Percentiles rank a stretch among this genome's conserved stretches.
These are phyloP conservation scores for Silene noctiflora DNA, from an alignment of 179 eudicot species.

Conservation along the genomic window DNA sequence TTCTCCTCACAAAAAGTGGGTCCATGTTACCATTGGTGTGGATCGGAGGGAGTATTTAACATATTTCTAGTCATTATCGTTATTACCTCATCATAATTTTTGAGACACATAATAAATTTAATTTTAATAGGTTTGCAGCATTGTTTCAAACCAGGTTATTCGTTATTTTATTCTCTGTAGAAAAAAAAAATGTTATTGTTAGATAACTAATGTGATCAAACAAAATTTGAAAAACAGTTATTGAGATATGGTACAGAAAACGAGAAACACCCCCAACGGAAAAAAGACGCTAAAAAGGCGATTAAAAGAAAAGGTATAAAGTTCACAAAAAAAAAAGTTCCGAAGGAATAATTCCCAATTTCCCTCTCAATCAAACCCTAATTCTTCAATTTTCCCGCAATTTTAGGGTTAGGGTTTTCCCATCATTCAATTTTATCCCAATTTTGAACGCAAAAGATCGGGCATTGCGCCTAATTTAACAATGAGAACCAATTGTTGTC, in stretches of 20 bases:
- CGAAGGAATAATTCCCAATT: not conserved
- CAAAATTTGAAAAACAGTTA: conserved; percentile 6
- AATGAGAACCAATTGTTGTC: conserved; percentile 59
- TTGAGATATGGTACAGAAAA: not conserved
- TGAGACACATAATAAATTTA: too few species aligned
- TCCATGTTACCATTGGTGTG: too few species aligned
- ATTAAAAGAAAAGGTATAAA: not conserved
- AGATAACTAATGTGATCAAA: too few species aligned
- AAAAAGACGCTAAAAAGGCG: not conserved
- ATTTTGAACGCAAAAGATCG: not conserved
- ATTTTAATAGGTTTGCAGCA: too few species aligned
- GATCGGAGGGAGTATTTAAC: too few species aligned
- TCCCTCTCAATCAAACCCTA: conserved; percentile 1
- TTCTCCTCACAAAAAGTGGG: too few species aligned
- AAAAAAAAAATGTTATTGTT: too few species aligned
- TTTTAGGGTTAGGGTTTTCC: conserved; percentile 29
- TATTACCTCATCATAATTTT: too few species aligned
- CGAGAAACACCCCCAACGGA: not conserved
- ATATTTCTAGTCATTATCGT: too few species aligned
- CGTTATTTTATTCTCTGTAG: too few species aligned
- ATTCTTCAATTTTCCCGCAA: not conserved
- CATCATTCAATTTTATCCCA: not conserved
- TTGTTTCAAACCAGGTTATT: too few species aligned
- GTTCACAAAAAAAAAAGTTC: not conserved
- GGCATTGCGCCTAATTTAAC: conserved; percentile 4